These are phyloP conservation scores for Aurinia saxatilis DNA, from an alignment of 345 rosid genomes.

Conservation along the genomic window DNA sequence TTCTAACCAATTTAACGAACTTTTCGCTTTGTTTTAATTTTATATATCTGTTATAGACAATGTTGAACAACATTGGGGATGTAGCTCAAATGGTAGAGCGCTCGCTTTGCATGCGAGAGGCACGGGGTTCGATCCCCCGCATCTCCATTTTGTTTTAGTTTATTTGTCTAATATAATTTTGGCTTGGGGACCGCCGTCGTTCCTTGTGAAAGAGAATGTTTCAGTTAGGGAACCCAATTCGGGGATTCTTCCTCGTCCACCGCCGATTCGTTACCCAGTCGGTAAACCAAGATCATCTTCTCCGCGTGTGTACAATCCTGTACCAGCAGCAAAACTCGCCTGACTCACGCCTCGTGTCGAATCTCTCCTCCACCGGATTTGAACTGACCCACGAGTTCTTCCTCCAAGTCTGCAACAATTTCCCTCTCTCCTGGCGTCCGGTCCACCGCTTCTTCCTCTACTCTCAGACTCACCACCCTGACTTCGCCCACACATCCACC, in stretches of 20 bases:
- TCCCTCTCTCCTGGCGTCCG: conserved; percentile 82
- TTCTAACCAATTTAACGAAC: conserved; percentile 19
- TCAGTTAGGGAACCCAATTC: conserved; percentile 18
- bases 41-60: neutral
- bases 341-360: conserved; percentile 51
- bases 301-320: conserved; percentile 71
- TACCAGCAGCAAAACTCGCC: conserved; percentile 69
- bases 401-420: conserved; percentile 82
- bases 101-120: conserved; percentile 96
- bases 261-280: conserved; percentile 16
- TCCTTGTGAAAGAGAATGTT: too few species aligned
- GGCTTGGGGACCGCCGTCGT: too few species aligned
- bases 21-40: neutral
- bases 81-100: conserved; percentile 99
- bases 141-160: too few species aligned
- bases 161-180: too few species aligned
- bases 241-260: neutral
- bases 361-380: conserved; percentile 40
- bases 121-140: conserved; percentile 89
- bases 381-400: conserved; percentile 61
- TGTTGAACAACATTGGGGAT: conserved; percentile 29
- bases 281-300: conserved; percentile 49
- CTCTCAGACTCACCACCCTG: conserved; percentile 33
- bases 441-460: conserved; percentile 64
- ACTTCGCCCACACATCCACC: conserved; percentile 40